Conservation (phyloP, 495 filamentous ascomycete species). For the Patellaria atrata region DNA sequence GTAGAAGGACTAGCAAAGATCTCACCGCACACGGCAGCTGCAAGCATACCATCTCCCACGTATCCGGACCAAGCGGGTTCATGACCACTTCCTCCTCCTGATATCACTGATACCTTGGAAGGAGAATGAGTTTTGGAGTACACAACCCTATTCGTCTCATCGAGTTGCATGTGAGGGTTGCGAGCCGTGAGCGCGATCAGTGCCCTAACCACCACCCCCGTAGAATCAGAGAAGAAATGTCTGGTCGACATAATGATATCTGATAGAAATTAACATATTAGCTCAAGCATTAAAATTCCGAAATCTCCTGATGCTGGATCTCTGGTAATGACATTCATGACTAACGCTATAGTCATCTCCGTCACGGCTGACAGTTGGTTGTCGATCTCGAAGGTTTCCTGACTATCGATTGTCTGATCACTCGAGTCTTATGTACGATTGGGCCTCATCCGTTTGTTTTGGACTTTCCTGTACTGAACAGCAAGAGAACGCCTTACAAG, state of each 20-base stretch:
- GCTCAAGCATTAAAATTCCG: too few species aligned
- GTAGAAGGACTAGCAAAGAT: slow-evolving; percentile 49
- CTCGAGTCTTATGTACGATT: too few species aligned
- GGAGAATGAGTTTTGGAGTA: slow-evolving; percentile 37
- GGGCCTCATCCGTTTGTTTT: too few species aligned
- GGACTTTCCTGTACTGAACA: too few species aligned
- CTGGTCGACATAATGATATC: slow-evolving; percentile 26
- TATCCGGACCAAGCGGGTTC: slow-evolving; percentile 52
- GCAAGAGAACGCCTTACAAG: too few species aligned
- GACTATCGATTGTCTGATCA: too few species aligned
- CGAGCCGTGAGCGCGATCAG: slow-evolving; percentile 40
- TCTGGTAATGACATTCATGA: too few species aligned
- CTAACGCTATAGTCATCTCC: too few species aligned
- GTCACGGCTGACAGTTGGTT: too few species aligned
- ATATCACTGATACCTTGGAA: slow-evolving; percentile 42
- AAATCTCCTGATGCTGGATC: too few species aligned
- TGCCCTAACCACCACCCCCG: slow-evolving; percentile 37
- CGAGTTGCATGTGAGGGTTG: slow-evolving; percentile 42
- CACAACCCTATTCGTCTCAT: slow-evolving; percentile 42
- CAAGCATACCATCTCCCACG: slow-evolving; percentile 45
- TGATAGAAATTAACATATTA: too few species aligned
- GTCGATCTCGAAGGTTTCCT: too few species aligned
- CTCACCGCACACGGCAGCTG: slow-evolving; percentile 44
- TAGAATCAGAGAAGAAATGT: slow-evolving; percentile 26
- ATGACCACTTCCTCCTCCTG: slow-evolving; percentile 46